Conservation (phyloP, 2,329 filamentous ascomycete species). For the Fusarium longipes region DNA sequence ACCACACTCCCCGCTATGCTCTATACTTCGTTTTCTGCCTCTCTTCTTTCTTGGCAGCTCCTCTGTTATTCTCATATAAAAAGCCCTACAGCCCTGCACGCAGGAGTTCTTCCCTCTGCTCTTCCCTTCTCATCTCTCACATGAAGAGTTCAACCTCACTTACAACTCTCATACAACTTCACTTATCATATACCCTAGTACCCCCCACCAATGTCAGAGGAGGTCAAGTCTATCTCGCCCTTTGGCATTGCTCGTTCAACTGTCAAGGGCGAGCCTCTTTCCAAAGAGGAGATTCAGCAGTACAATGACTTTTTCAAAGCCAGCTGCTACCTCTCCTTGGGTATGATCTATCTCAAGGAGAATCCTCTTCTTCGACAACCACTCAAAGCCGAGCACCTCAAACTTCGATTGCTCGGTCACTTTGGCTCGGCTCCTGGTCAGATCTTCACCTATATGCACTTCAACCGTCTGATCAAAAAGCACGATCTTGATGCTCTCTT, state of each 20-base stretch:
- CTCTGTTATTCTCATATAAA: constrained; percentile 41
- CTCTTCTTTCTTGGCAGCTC: constrained; percentile 30
- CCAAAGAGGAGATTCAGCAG: constrained; percentile 72
- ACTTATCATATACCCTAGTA: constrained; percentile 26
- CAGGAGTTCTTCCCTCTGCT: constrained; percentile 11
- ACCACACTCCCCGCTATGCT: constrained; percentile 38
- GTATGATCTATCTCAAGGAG: constrained; percentile 82
- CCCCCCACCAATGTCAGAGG: constrained; percentile 49
- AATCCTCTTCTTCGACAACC: constrained; percentile 79
- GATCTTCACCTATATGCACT: constrained; percentile 84
- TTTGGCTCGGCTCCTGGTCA: constrained; percentile 86
- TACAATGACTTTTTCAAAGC: constrained; percentile 80
- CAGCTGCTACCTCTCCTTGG: constrained; percentile 78
- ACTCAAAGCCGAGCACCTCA: constrained; percentile 76
- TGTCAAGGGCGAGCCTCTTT: constrained; percentile 70
- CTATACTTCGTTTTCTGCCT: constrained; percentile 30
- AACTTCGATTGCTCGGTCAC: constrained; percentile 78
- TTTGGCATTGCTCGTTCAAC: constrained; percentile 75
- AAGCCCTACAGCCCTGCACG: constrained; percentile 29
- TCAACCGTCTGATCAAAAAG: constrained; percentile 85
- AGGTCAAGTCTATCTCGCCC: constrained; percentile 68
- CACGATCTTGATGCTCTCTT: constrained; percentile 79
- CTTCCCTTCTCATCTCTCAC: constrained; percentile 41
- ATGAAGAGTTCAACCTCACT: constrained; percentile 38
- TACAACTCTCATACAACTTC: constrained; percentile 26